Percentiles rank a stretch among this genome's conserved stretches.
phyloP scores from a whole-genome alignment of 371 early-diverging fungal genomes.

The Choanephora cucurbitarum region DNA sequence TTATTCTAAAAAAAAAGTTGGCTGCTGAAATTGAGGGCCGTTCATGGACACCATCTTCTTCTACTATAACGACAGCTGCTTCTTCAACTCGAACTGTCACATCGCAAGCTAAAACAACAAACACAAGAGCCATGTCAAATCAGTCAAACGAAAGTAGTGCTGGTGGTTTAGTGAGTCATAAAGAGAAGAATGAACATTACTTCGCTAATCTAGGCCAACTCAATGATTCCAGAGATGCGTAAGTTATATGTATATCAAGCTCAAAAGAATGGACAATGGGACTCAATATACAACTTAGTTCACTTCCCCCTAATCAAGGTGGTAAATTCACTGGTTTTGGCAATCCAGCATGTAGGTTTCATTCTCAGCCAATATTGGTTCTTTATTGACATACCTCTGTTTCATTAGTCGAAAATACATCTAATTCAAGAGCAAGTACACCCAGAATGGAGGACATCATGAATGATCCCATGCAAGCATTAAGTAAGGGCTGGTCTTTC shows the following conservation, averaged over 20 bases:
- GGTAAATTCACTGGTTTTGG: conserved; percentile 94
- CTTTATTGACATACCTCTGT: too few relatives aligned
- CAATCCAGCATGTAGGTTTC: conserved; percentile 54
- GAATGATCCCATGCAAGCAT: conserved; percentile 79
- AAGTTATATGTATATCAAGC: conserved; percentile 38
- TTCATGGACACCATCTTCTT: conserved; percentile 56
- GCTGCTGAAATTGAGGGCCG: conserved; percentile 77
- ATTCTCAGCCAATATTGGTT: not conserved
- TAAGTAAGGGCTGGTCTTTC: conserved; percentile 86
- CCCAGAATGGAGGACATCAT: conserved; percentile 69
- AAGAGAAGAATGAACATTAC: conserved; percentile 22
- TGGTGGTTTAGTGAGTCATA: conserved; percentile 17
- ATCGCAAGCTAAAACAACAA: not conserved
- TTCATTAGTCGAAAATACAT: conserved; percentile 37
- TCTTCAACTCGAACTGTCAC: conserved; percentile 7
- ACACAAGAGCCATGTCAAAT: conserved; percentile 2
- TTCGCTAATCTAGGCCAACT: conserved; percentile 25
- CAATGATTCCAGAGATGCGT: conserved; percentile 24
- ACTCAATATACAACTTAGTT: conserved; percentile 15
- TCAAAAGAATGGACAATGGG: conserved; percentile 3
- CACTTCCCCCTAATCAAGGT: conserved; percentile 90
- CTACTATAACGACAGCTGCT: conserved; percentile 7
- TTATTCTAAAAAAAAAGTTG: conserved; percentile 37
- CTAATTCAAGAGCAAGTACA: conserved; percentile 25
- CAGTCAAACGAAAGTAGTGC: conserved; percentile 4